Percentiles rank a stretch among this genome's conserved stretches.
Conservation (phyloP, 192 early-diverging fungal genomes). For the Backusella westeae region DNA sequence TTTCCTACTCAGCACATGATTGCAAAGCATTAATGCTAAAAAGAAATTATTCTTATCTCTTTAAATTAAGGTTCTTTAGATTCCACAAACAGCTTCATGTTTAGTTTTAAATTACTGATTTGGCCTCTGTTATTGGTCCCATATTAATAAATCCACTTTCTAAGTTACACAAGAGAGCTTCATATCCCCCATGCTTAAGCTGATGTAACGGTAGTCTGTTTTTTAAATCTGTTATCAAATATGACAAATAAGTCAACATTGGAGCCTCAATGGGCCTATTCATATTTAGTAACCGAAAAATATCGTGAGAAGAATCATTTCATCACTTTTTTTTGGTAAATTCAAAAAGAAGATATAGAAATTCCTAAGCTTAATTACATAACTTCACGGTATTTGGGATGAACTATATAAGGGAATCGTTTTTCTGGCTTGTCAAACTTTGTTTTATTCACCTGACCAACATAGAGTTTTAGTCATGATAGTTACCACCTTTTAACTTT, state of each 20-base stretch:
- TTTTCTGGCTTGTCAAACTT: conserved; percentile 1
- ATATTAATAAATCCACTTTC: background rate
- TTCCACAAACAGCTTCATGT: background rate
- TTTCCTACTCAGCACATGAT: background rate
- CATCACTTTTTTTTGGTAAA: background rate
- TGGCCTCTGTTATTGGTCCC: background rate
- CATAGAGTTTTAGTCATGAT: background rate
- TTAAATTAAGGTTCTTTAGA: background rate
- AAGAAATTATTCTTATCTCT: background rate
- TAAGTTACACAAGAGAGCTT: background rate
- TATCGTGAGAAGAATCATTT: background rate
- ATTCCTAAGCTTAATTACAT: background rate
- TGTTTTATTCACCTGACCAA: background rate
- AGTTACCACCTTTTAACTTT: background rate
- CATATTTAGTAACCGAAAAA: background rate
- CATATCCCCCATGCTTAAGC: background rate
- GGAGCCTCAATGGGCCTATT: background rate
- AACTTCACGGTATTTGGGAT: background rate
- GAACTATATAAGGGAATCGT: background rate
- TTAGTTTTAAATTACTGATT: background rate
- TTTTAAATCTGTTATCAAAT: background rate
- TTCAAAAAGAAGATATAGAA: background rate
- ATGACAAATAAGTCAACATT: conserved; percentile 6
- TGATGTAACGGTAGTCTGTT: background rate
- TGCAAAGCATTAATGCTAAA: background rate